phyloP scores from a whole-genome alignment of 2,329 filamentous ascomycete genomes.

The Xenoacremonium recifei region DNA sequence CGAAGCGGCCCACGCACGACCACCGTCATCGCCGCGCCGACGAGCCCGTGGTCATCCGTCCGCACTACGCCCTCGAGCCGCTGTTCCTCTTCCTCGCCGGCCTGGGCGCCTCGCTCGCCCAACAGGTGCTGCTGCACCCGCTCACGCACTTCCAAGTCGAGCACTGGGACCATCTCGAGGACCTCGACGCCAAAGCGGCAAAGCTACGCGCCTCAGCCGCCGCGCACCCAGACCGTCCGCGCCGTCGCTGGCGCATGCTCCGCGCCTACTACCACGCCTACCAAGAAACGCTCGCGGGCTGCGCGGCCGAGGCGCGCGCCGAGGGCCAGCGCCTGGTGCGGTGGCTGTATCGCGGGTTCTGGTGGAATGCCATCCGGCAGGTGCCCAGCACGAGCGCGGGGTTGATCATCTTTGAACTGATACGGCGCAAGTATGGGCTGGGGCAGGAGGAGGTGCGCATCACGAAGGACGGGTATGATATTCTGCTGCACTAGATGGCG shows the following conservation, averaged over 20 bases:
- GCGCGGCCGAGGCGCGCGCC: conserved; percentile 52
- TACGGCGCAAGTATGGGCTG: conserved; percentile 69
- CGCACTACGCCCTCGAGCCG: conserved; percentile 75
- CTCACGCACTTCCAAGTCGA: conserved; percentile 68
- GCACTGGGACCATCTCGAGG: conserved; percentile 71
- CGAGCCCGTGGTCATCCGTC: conserved; percentile 56
- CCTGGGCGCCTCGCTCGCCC: conserved; percentile 64
- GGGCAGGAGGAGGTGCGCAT: conserved; percentile 62
- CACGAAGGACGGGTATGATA: conserved; percentile 68
- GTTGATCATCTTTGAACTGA: conserved; percentile 75
- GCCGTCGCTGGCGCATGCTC: conserved; percentile 51
- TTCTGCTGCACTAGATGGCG: conserved; percentile 48
- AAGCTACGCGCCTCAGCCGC: conserved; percentile 38
- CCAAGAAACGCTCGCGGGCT: conserved; percentile 63
- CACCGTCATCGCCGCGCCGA: conserved; percentile 18
- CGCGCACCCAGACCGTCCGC: conserved; percentile 31
- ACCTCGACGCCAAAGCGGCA: conserved; percentile 62
- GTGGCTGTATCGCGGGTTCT: conserved; percentile 72
- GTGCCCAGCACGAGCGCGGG: conserved; percentile 76
- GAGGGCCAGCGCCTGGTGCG: conserved; percentile 55
- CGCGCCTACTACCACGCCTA: conserved; percentile 70
- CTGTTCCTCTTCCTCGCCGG: conserved; percentile 69
- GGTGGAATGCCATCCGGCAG: conserved; percentile 69
- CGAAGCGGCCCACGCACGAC: conserved; percentile 38
- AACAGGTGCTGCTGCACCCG: conserved; percentile 70